A percentile compares a stretch with the other conserved stretches of the same genome.
These are phyloP conservation scores for Hibiscus syriacus DNA, from an alignment of 345 rosid genomes.

Conservation along the genomic window DNA sequence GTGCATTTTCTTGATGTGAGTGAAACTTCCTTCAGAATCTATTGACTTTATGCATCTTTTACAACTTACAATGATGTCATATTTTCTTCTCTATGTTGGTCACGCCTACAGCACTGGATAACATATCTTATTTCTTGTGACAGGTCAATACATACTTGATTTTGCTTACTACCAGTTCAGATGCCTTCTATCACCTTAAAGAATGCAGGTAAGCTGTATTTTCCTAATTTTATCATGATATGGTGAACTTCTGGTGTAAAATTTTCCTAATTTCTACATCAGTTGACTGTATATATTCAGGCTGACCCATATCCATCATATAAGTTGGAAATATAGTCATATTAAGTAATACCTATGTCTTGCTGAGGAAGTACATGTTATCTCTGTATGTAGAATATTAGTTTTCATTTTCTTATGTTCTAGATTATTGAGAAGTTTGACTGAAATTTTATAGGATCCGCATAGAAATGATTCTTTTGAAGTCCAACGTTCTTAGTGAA, in stretches of 20 bases:
- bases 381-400: background rate
- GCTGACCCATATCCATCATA: background rate
- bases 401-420: background rate
- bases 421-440: slow-evolving; percentile 8
- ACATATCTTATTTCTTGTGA: slow-evolving; percentile 15
- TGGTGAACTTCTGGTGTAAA: background rate
- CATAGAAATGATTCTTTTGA: slow-evolving; percentile 67
- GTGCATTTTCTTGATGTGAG: slow-evolving; percentile 96
- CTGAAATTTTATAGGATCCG: slow-evolving; percentile 50
- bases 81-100: background rate
- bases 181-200: slow-evolving; percentile 92
- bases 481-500: slow-evolving; percentile 81
- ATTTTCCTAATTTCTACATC: slow-evolving; percentile 8
- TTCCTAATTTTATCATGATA: background rate
- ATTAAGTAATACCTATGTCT: background rate
- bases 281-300: background rate
- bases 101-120: slow-evolving; percentile 4
- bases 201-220: slow-evolving; percentile 69
- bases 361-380: background rate
- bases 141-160: slow-evolving; percentile 89
- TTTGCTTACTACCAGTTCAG: slow-evolving; percentile 91
- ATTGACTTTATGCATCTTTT: background rate
- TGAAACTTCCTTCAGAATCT: slow-evolving; percentile 11
- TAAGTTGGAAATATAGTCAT: slow-evolving; percentile 1
- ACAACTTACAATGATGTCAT: background rate